Conservation (phyloP, 306 rosid genomes). For the Bauhinia variegata region DNA sequence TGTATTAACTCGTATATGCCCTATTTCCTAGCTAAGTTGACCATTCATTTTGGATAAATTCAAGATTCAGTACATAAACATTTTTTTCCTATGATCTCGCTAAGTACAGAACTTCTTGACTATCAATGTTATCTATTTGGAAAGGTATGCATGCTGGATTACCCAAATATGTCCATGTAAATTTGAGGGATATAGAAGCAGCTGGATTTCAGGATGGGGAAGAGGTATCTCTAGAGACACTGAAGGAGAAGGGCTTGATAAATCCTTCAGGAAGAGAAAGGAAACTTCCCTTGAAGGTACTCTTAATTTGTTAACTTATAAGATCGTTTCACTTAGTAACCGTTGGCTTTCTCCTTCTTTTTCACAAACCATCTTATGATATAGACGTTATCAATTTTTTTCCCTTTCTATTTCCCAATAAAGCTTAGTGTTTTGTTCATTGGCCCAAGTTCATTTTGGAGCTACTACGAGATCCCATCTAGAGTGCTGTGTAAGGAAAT, state of each 20-base stretch:
- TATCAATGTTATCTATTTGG: not conserved
- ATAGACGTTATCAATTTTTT: no score
- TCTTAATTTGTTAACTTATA: slow-evolving; percentile 24
- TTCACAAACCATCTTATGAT: slow-evolving; percentile 10
- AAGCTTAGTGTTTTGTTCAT: no score
- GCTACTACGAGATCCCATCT: no score
- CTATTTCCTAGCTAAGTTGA: not conserved
- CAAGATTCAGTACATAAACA: slow-evolving; percentile 8
- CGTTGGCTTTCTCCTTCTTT: slow-evolving; percentile 20
- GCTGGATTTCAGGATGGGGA: slow-evolving; percentile 91
- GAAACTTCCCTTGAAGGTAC: slow-evolving; percentile 88
- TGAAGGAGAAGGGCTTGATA: slow-evolving; percentile 78
- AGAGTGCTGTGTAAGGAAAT: no score
- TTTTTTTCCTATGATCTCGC: not conserved
- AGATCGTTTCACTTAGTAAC: slow-evolving; percentile 3
- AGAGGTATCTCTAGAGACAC: slow-evolving; percentile 78
- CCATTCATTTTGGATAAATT: slow-evolving; percentile 3
- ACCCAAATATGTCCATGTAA: slow-evolving; percentile 86
- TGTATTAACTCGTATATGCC: not conserved
- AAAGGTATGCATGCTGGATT: slow-evolving; percentile 90
- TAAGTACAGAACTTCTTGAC: not conserved
- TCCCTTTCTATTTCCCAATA: no score
- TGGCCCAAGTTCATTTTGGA: no score
- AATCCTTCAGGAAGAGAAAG: slow-evolving; percentile 96
- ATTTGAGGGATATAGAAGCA: slow-evolving; percentile 78